Evolutionary conservation across 768 basidiomycete genomes (phyloP).

Genomic region (Collybiopsis luxurians): DNA sequence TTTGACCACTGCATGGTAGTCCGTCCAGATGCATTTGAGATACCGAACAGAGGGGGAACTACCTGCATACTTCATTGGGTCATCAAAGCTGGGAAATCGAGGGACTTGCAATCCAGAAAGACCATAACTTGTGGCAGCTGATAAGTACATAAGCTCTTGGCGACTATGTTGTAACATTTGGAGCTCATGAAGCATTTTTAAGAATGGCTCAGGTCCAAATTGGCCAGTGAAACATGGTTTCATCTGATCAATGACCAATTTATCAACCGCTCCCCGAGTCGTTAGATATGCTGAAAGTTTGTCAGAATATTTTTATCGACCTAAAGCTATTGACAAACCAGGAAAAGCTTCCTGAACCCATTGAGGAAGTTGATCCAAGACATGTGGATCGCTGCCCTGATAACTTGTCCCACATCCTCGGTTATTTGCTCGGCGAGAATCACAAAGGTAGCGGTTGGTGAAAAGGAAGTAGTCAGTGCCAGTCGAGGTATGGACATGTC

Average conservation of each 20-base stretch:
- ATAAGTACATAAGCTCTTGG: constrained; percentile 14
- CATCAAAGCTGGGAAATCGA: constrained; percentile 6
- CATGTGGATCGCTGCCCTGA: constrained; percentile 12
- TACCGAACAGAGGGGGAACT: constrained; percentile 7
- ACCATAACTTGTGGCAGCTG: neutral
- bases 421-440: neutral
- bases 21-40: constrained; percentile 9
- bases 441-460: constrained; percentile 8
- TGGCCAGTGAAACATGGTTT: constrained; percentile 11
- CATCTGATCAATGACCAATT: constrained; percentile 11
- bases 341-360: constrained; percentile 14
- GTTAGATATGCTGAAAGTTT: constrained; percentile 8
- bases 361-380: constrained; percentile 8
- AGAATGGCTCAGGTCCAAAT: constrained; percentile 17
- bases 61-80: constrained; percentile 5
- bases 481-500: constrained; percentile 7
- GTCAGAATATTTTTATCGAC: neutral
- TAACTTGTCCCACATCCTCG: constrained; percentile 10
- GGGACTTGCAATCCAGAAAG: neutral
- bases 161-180: constrained; percentile 12
- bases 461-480: constrained; percentile 12
- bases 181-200: constrained; percentile 13
- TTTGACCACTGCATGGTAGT: constrained; percentile 4
- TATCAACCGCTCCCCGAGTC: constrained; percentile 11
- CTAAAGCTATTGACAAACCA: constrained; percentile 3